Percentiles rank a stretch among this genome's conserved stretches.
Evolutionary conservation across 768 basidiomycete genomes (phyloP).

Genomic region (Hebeloma cylindrosporum): DNA sequence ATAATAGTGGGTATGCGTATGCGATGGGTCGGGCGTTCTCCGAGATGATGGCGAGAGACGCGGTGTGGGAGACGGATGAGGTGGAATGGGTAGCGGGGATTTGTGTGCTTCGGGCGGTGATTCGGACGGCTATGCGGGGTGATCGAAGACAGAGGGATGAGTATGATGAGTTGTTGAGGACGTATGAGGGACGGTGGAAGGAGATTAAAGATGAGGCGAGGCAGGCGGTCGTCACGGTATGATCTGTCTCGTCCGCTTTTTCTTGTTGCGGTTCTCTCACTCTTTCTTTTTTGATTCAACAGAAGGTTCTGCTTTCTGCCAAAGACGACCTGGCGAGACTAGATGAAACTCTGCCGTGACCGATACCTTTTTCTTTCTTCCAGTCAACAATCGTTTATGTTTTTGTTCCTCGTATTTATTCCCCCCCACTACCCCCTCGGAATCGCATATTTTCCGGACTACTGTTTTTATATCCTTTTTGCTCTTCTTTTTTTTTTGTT

Average conservation of each 20-base stretch:
- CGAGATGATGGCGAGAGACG: slow-evolving; percentile 62
- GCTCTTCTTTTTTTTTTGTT: too few relatives aligned
- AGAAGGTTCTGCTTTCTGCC: slow-evolving; percentile 53
- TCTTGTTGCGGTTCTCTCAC: slow-evolving; percentile 1
- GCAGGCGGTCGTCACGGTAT: slow-evolving; percentile 59
- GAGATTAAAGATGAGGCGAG: slow-evolving; percentile 68
- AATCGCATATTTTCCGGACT: too few relatives aligned
- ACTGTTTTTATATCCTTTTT: too few relatives aligned
- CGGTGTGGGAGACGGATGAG: slow-evolving; percentile 65
- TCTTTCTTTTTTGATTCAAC: neutral
- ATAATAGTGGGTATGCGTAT: slow-evolving; percentile 44
- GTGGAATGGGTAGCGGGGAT: slow-evolving; percentile 71
- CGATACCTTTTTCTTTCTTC: neutral
- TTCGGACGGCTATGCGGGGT: slow-evolving; percentile 51
- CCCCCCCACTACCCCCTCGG: too few relatives aligned
- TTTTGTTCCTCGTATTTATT: too few relatives aligned
- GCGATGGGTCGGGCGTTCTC: slow-evolving; percentile 49
- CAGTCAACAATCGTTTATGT: too few relatives aligned
- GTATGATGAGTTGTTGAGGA: slow-evolving; percentile 53
- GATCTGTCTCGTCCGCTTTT: slow-evolving; percentile 15
- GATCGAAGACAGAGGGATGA: slow-evolving; percentile 48
- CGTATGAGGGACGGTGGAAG: slow-evolving; percentile 67
- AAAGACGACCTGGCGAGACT: slow-evolving; percentile 54
- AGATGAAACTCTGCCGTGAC: slow-evolving; percentile 28
- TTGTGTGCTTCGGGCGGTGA: slow-evolving; percentile 56